Base-by-base conservation (phyloP, 1,284 basidiomycete genomes). In the Chondrostereum purpureum region DNA sequence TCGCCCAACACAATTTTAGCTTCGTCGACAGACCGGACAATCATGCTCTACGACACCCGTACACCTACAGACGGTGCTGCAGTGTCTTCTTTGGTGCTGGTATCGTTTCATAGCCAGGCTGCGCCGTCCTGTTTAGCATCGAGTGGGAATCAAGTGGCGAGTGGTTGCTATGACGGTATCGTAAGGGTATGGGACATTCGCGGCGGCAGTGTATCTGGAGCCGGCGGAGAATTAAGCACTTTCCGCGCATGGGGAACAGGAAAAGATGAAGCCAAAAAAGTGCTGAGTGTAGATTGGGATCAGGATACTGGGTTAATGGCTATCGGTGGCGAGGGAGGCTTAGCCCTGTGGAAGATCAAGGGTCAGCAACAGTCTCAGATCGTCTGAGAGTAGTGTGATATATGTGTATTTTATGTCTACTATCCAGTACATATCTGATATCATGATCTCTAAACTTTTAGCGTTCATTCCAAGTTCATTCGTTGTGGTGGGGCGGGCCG, bases 101-200 rank as follows among this genome's bases (percentile, higher is more conserved):
- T 56, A 22, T 75, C 77, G 1, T 67, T 67, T 5, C 76, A 94
- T 23, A 88, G 92, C 56, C 70, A 81, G 3, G 76, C 85, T 0
- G 87, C 86, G 4, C 88, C 92, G 0, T 84, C 88, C 0, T 81
- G 82, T 46, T 63, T 94, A 14, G 70, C 74, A 1, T 72, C 73
- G 0, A 54, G 64, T 8, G 54, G 61, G 13, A 59, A 86, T 55
- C 88, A 90, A 52, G 70, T 93, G 14, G 72, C 87, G 5, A 87
- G 80, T 0, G 92, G 89, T 1, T 82, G 84, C 0, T 92, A 93
- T 59, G 88, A 92, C 50, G 89, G 91, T 24, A 68, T 82, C 0
- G 81, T 87, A 2, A 76, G 91, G 19, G 68, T 96, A 14, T 96
- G 92, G 92, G 93, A 97, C 62, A 65, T 92, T 20, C 73, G 92